phyloP scores from a whole-genome alignment of 768 basidiomycete genomes.

The Cyathus striatus region DNA sequence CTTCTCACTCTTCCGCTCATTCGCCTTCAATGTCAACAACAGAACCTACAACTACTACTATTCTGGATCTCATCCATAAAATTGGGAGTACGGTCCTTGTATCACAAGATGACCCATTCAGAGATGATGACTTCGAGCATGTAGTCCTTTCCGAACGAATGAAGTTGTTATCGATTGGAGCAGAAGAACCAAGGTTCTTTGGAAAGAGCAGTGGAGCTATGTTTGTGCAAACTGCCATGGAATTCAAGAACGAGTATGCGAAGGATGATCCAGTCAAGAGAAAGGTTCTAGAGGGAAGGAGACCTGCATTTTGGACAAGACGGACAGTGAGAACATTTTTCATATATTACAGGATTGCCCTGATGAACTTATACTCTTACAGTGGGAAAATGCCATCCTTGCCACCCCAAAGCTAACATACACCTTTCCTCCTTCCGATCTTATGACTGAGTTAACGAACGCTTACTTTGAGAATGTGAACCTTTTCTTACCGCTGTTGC shows the following conservation, averaged over 20 bases:
- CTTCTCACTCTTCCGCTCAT: too few relatives aligned
- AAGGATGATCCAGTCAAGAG: conserved; percentile 18
- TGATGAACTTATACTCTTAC: background rate
- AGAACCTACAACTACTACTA: too few relatives aligned
- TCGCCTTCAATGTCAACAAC: too few relatives aligned
- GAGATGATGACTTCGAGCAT: too few relatives aligned
- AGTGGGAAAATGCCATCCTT: conserved; percentile 32
- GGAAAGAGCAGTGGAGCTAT: conserved; percentile 54
- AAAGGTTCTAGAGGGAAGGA: conserved; percentile 9
- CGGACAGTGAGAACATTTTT: conserved; percentile 22
- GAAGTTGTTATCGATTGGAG: conserved; percentile 24
- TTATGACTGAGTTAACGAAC: conserved; percentile 49
- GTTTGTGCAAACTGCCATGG: conserved; percentile 50
- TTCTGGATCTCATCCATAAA: too few relatives aligned
- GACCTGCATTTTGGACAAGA: conserved; percentile 33
- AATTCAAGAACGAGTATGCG: conserved; percentile 52
- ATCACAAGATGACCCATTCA: too few relatives aligned
- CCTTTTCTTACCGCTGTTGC: conserved; percentile 59
- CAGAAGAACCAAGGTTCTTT: conserved; percentile 39
- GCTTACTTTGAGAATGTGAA: conserved; percentile 62
- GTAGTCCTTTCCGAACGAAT: conserved; percentile 32
- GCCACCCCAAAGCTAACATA: conserved; percentile 17
- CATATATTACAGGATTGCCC: background rate
- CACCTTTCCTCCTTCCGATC: conserved; percentile 45
- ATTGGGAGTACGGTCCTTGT: too few relatives aligned